phyloP scores from a whole-genome alignment of 1,284 basidiomycete species.

The Melampsora larici-populina region DNA sequence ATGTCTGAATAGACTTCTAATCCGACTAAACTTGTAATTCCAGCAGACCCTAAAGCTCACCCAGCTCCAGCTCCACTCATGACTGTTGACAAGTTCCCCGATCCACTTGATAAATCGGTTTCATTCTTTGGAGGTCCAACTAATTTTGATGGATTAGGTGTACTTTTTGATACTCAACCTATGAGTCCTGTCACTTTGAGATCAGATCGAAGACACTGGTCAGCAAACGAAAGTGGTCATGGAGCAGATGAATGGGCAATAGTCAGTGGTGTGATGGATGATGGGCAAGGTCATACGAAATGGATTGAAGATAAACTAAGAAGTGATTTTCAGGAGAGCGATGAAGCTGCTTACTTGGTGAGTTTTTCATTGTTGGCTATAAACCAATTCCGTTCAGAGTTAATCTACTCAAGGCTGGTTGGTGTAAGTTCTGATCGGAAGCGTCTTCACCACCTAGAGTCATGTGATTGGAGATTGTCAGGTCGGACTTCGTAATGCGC shows the following conservation, averaged over 20 bases:
- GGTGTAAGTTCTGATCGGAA: not conserved
- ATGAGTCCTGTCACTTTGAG: conserved; percentile 47
- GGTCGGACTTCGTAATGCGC: conserved; percentile 50
- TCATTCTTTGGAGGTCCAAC: conserved; percentile 50
- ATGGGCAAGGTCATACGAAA: conserved; percentile 46
- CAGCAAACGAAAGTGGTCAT: conserved; percentile 35
- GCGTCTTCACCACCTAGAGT: conserved; percentile 11
- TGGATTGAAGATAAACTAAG: conserved; percentile 48
- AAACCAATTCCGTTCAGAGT: not conserved
- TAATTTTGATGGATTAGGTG: conserved; percentile 50
- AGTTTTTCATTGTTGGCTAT: not conserved
- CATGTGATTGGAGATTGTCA: conserved; percentile 50
- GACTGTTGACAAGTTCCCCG: conserved; percentile 40
- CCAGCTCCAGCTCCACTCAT: conserved; percentile 42
- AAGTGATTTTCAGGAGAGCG: conserved; percentile 41
- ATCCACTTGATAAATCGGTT: conserved; percentile 47
- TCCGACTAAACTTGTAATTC: conserved; percentile 44
- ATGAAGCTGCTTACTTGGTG: conserved; percentile 50
- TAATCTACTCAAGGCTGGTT: not conserved
- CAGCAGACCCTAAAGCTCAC: conserved; percentile 42
- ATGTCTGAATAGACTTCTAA: conserved; percentile 45
- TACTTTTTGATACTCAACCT: conserved; percentile 51
- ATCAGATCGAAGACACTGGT: conserved; percentile 46
- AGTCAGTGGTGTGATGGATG: conserved; percentile 50
- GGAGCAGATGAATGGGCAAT: conserved; percentile 47